Evolutionary conservation across 768 basidiomycete genomes (phyloP).

Genomic region (Lactarius vividus): DNA sequence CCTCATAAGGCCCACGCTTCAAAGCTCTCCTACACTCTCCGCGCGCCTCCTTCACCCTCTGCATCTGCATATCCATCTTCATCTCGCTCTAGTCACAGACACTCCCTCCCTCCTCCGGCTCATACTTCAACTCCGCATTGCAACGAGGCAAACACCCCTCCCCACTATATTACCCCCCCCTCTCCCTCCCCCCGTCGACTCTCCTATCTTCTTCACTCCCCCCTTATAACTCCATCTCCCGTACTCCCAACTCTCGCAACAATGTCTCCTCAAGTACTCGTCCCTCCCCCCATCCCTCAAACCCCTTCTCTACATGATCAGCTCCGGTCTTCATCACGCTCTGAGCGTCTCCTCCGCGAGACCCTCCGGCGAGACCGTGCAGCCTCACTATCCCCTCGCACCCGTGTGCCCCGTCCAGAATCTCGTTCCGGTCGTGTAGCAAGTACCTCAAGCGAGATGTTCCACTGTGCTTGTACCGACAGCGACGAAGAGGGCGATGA

Average conservation of each 20-base stretch:
- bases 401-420: constrained; percentile 23
- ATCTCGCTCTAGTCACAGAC: constrained; percentile 11
- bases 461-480: constrained; percentile 29
- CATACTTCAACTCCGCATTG: constrained; percentile 22
- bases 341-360: constrained; percentile 55
- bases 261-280: constrained; percentile 38
- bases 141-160: constrained; percentile 26
- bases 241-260: constrained; percentile 37
- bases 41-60: constrained; percentile 10
- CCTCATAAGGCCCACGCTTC: constrained; percentile 21
- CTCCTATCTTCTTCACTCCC: constrained; percentile 12
- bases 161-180: constrained; percentile 22
- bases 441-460: constrained; percentile 23
- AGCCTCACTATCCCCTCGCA: constrained; percentile 31
- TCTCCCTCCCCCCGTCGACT: constrained; percentile 16
- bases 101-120: constrained; percentile 7
- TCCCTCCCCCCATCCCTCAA: constrained; percentile 27
- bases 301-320: constrained; percentile 25
- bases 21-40: background rate
- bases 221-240: constrained; percentile 27
- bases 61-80: constrained; percentile 14
- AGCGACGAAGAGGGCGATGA: constrained; percentile 34
- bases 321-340: constrained; percentile 47
- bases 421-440: constrained; percentile 19
- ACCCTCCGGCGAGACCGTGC: constrained; percentile 49